phyloP scores from a whole-genome alignment of 2,329 filamentous ascomycete genomes.

The Sclerotinia minor region DNA sequence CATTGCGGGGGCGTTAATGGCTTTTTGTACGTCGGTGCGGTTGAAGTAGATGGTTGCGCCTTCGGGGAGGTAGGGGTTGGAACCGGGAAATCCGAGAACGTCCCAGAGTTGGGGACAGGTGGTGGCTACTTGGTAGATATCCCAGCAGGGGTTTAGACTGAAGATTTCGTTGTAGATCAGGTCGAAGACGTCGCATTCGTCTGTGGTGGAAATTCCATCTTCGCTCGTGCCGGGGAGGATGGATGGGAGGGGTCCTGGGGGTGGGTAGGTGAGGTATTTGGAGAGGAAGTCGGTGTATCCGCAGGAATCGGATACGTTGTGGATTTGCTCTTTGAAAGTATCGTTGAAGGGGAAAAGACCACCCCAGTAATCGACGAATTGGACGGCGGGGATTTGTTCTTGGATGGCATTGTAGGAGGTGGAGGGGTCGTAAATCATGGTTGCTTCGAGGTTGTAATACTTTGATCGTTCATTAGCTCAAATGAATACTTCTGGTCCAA shows the following conservation, averaged over 20 bases:
- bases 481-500: background rate
- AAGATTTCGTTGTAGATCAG: constrained; percentile 55
- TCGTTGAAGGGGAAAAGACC: constrained; percentile 65
- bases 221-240: constrained; percentile 48
- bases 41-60: constrained; percentile 65
- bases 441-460: constrained; percentile 67
- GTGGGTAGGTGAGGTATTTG: constrained; percentile 68
- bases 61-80: constrained; percentile 60
- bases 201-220: constrained; percentile 39
- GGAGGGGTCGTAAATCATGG: constrained; percentile 72
- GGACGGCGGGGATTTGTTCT: constrained; percentile 51
- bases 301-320: constrained; percentile 55
- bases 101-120: constrained; percentile 72
- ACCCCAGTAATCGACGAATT: constrained; percentile 61
- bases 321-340: constrained; percentile 54
- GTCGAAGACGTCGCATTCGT: constrained; percentile 59
- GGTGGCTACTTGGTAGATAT: constrained; percentile 71
- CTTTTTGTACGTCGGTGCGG: constrained; percentile 58
- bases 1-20: constrained; percentile 63
- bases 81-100: constrained; percentile 64
- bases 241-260: constrained; percentile 58
- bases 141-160: constrained; percentile 73
- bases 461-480: constrained; percentile 42
- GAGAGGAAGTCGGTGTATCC: constrained; percentile 62
- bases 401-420: constrained; percentile 54